Evolutionary conservation across 495 filamentous ascomycete species (phyloP).

Genomic region (Penicillium bovifimosum): DNA sequence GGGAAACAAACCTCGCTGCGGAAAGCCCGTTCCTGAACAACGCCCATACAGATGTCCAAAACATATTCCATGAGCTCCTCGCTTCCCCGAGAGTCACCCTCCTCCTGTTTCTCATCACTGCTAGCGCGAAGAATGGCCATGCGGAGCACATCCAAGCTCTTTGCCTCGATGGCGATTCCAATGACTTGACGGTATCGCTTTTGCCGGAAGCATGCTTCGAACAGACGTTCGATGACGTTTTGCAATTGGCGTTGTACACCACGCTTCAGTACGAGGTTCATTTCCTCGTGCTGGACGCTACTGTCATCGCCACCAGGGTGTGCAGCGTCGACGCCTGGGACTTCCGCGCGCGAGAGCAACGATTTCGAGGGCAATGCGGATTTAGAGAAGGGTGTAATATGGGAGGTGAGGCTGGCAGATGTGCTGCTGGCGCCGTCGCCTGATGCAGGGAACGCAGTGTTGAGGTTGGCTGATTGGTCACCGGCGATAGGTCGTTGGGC

Average conservation of each 20-base stretch:
- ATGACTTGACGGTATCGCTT: constrained; percentile 96
- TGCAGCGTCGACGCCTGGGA: constrained; percentile 51
- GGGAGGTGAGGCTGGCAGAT: constrained; percentile 69
- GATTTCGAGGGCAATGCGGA: constrained; percentile 86
- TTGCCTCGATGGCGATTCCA: constrained; percentile 94
- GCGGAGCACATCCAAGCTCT: constrained; percentile 84
- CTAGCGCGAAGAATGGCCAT: constrained; percentile 76
- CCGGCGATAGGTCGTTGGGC: constrained; percentile 55
- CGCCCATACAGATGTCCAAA: constrained; percentile 91
- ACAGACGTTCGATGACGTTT: constrained; percentile 76
- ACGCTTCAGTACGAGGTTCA: constrained; percentile 48
- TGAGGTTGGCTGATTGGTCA: constrained; percentile 59
- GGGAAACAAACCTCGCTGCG: constrained; percentile 60
- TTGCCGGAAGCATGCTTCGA: constrained; percentile 82
- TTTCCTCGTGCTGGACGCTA: constrained; percentile 48
- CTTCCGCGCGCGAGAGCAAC: constrained; percentile 76
- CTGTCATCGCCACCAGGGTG: constrained; percentile 50
- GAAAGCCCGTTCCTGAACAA: constrained; percentile 88
- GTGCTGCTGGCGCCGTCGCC: constrained; percentile 59
- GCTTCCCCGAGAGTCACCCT: constrained; percentile 55
- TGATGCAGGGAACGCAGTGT: constrained; percentile 62
- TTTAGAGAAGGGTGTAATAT: constrained; percentile 90
- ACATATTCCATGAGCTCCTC: constrained; percentile 98
- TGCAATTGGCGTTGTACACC: constrained; percentile 69
- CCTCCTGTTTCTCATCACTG: constrained; percentile 69